Conservation (phyloP, 768 basidiomycete genomes). For the Phlegmacium glaucopus region DNA sequence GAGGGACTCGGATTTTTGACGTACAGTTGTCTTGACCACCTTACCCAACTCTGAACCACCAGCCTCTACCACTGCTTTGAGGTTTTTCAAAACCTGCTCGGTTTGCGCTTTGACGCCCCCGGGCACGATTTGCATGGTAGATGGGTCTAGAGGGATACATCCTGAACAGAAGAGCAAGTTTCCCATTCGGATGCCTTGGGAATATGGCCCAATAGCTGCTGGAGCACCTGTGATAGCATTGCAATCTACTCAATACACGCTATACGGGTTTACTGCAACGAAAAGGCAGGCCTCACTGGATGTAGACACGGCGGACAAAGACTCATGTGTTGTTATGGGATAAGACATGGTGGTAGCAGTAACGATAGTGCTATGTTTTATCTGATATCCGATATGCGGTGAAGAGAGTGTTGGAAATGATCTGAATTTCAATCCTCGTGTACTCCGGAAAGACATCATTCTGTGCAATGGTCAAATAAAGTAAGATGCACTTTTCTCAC, state of each 20-base stretch:
- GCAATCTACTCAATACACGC: not conserved
- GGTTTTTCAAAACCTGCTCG: slow-evolving; percentile 80
- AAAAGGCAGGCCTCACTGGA: slow-evolving; percentile 28
- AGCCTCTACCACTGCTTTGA: slow-evolving; percentile 79
- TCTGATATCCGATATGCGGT: slow-evolving; percentile 7
- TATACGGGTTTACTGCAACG: not conserved
- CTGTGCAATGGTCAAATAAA: too few relatives aligned
- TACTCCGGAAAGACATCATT: too few relatives aligned
- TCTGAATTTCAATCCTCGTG: too few relatives aligned
- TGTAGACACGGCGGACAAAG: slow-evolving; percentile 39
- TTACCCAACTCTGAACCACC: slow-evolving; percentile 74
- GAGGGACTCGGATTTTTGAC: slow-evolving; percentile 21
- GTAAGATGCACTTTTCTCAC: too few relatives aligned
- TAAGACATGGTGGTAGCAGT: slow-evolving; percentile 26
- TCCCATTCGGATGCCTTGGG: slow-evolving; percentile 80
- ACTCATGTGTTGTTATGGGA: slow-evolving; percentile 32
- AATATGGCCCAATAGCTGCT: slow-evolving; percentile 83
- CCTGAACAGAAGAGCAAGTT: slow-evolving; percentile 89
- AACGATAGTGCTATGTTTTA: not conserved
- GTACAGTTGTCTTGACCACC: slow-evolving; percentile 89
- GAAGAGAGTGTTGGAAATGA: not conserved
- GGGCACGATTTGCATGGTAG: slow-evolving; percentile 62
- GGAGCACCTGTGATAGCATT: slow-evolving; percentile 57
- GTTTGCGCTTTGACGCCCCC: slow-evolving; percentile 82
- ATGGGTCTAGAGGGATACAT: slow-evolving; percentile 79